phyloP scores from a whole-genome alignment of 2,329 filamentous ascomycete species.

The Waltergamsia citrina region DNA sequence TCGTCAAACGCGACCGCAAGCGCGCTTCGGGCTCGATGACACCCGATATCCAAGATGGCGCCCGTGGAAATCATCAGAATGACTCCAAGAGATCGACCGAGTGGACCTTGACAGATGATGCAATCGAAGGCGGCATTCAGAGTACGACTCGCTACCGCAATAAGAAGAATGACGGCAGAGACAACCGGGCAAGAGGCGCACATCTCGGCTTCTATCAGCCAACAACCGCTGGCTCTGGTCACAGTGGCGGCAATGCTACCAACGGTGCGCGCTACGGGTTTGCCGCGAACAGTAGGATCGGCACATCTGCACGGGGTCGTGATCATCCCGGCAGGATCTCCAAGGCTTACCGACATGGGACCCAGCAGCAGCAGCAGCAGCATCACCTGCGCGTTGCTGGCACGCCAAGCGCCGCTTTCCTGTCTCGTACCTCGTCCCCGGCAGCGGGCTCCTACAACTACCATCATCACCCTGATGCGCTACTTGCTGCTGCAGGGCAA shows the following conservation, averaged over 20 bases:
- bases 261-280: neutral
- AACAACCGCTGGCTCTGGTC: neutral
- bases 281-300: neutral
- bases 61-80: slow-evolving; percentile 6
- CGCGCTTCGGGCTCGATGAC: neutral
- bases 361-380: neutral
- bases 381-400: neutral
- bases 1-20: slow-evolving; percentile 27
- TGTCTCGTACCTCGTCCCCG: neutral
- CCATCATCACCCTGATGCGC: neutral
- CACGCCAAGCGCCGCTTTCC: neutral
- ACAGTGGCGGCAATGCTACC: neutral
- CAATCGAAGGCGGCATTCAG: slow-evolving; percentile 62
- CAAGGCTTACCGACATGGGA: neutral
- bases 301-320: neutral
- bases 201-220: neutral
- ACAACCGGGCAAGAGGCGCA: neutral
- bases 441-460: too few relatives aligned
- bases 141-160: slow-evolving; percentile 77
- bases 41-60: too few relatives aligned
- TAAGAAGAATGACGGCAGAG: slow-evolving; percentile 1
- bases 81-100: slow-evolving; percentile 56
- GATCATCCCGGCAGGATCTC: neutral
- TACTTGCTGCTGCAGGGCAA: too few relatives aligned
- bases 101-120: slow-evolving; percentile 69